Evolutionary conservation across 352 stramenopile genomes (phyloP).

Genomic region (Pythium sukuiense): DNA sequence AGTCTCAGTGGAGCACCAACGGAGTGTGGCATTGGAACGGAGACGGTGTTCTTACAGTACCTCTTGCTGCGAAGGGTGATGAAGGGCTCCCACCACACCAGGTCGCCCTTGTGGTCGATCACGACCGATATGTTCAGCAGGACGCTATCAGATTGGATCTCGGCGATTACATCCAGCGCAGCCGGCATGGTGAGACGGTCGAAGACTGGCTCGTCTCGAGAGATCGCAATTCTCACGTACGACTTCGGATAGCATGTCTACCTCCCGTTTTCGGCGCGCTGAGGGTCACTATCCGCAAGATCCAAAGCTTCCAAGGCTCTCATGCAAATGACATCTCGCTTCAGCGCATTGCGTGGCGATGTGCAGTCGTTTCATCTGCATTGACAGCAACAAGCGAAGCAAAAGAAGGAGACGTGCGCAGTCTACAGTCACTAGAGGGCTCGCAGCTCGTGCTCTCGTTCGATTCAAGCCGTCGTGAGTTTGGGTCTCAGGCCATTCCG

Average conservation of each 20-base stretch:
- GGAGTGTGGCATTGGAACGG: conserved; percentile 15
- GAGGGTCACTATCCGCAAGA: background rate
- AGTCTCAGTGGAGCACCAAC: conserved; percentile 2
- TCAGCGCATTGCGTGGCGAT: background rate
- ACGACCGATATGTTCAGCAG: background rate
- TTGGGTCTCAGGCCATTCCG: background rate
- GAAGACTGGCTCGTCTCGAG: conserved; percentile 17
- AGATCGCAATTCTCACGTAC: conserved; percentile 2
- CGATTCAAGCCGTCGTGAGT: background rate
- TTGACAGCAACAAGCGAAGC: background rate
- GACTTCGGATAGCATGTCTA: conserved; percentile 5
- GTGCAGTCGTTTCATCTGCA: background rate
- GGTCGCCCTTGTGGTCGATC: background rate
- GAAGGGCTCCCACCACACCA: background rate
- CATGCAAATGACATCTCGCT: background rate
- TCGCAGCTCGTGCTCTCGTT: background rate
- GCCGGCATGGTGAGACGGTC: background rate
- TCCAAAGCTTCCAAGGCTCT: background rate
- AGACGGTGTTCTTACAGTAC: conserved; percentile 9
- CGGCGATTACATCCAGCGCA: background rate
- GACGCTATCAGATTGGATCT: background rate
- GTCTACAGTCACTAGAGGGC: background rate
- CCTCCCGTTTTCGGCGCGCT: background rate
- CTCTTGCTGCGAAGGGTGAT: background rate
- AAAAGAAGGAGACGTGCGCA: background rate